Conservation (phyloP, 495 filamentous ascomycete genomes). For the Echria macrotheca region DNA sequence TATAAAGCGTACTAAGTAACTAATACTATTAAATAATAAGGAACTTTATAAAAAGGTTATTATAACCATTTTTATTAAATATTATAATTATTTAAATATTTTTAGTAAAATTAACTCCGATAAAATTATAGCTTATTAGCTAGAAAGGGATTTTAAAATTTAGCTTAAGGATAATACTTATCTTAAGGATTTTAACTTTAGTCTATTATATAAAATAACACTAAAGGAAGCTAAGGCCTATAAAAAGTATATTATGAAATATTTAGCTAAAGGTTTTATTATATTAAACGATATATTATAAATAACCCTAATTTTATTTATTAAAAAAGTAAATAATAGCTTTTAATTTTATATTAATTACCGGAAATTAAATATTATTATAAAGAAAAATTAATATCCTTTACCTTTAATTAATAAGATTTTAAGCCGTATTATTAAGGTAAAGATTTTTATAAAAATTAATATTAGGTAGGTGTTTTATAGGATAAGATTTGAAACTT, state of each 20-base stretch:
- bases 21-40: too few species aligned
- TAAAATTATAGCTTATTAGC: too few species aligned
- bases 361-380: neutral
- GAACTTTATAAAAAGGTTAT: too few species aligned
- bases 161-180: neutral
- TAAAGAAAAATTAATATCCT: neutral
- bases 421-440: neutral
- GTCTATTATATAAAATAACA: slow-evolving; percentile 21
- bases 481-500: neutral
- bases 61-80: too few species aligned
- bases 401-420: neutral
- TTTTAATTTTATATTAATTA: neutral
- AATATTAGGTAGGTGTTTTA: neutral
- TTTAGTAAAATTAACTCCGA: too few species aligned
- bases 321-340: slow-evolving; percentile 26
- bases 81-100: too few species aligned
- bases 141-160: neutral
- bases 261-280: slow-evolving; percentile 11
- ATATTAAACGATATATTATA: slow-evolving; percentile 4
- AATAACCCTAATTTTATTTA: slow-evolving; percentile 33
- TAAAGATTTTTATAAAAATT: neutral
- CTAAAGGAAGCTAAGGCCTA: slow-evolving; percentile 17
- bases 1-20: too few species aligned
- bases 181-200: neutral
- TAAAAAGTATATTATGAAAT: slow-evolving; percentile 10